Percentiles rank a stretch among this genome's conserved stretches.
Conservation (phyloP, 1,139 yeast genomes). For the Suhomyces choctaworum region DNA sequence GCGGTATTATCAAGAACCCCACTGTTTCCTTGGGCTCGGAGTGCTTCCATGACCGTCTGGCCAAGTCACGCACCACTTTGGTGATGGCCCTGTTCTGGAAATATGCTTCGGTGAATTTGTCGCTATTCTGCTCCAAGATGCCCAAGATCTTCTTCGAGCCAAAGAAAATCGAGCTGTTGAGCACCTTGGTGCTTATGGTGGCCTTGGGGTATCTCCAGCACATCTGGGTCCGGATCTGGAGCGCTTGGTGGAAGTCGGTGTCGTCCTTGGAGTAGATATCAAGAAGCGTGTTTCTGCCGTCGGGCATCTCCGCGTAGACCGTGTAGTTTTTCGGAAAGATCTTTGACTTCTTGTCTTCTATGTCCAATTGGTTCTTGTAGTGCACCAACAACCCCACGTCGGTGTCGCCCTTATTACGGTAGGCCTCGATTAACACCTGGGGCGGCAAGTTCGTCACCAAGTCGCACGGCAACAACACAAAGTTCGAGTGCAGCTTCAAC, state of each 20-base stretch:
- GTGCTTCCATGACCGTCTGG: constrained; percentile 91
- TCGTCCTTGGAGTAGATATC: constrained; percentile 70
- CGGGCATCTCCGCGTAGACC: constrained; percentile 55
- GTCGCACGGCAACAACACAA: constrained; percentile 89
- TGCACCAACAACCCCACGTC: constrained; percentile 73
- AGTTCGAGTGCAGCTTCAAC: constrained; percentile 43
- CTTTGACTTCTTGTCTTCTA: constrained; percentile 67
- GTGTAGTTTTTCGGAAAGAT: constrained; percentile 53
- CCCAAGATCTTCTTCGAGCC: constrained; percentile 57
- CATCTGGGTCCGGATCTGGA: constrained; percentile 81
- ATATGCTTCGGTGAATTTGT: constrained; percentile 39
- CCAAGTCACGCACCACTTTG: constrained; percentile 79
- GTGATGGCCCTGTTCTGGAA: constrained; percentile 53
- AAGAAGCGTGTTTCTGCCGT: constrained; percentile 54
- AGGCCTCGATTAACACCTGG: constrained; percentile 80
- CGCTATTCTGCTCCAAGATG: constrained; percentile 32
- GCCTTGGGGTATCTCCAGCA: constrained; percentile 85
- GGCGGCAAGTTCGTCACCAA: constrained; percentile 91
- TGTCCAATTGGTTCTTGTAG: constrained; percentile 70
- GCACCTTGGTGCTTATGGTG: constrained; percentile 69
- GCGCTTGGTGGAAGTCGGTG: constrained; percentile 65
- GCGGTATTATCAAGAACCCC: constrained; percentile 64
- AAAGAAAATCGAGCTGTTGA: constrained; percentile 79
- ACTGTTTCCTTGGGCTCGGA: constrained; percentile 57
- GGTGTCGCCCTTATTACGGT: constrained; percentile 63